Evolutionary conservation across 1,284 basidiomycete genomes (phyloP).

Genomic region (Inonotus hispidus): DNA sequence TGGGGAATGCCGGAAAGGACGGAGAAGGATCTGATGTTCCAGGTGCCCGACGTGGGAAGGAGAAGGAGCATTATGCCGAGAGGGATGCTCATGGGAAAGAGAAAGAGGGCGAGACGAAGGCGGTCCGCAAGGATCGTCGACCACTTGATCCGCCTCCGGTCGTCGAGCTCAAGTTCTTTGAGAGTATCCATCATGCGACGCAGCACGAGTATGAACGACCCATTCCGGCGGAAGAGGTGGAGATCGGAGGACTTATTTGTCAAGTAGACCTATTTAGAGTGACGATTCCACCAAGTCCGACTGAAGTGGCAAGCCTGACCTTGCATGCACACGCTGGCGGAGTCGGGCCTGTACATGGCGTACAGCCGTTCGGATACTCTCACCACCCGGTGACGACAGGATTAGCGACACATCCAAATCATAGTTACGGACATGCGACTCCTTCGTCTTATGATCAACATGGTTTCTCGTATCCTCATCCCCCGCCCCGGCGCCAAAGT

Average conservation of each 20-base stretch:
- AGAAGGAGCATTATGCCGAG: background rate
- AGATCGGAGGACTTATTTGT: slow-evolving; percentile 26
- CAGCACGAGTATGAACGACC: slow-evolving; percentile 38
- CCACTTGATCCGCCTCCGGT: slow-evolving; percentile 62
- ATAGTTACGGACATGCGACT: background rate
- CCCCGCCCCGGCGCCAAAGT: background rate
- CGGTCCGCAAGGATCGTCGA: slow-evolving; percentile 38
- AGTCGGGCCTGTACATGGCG: background rate
- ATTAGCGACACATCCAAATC: background rate
- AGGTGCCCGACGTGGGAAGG: background rate
- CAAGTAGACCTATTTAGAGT: slow-evolving; percentile 26
- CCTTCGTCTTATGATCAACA: background rate
- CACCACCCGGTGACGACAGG: background rate
- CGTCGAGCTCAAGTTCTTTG: slow-evolving; percentile 46
- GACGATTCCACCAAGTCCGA: slow-evolving; percentile 15
- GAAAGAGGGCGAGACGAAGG: background rate
- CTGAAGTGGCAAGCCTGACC: slow-evolving; percentile 10
- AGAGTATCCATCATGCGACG: slow-evolving; percentile 38
- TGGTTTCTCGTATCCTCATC: background rate
- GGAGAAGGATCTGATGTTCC: background rate
- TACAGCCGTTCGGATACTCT: background rate
- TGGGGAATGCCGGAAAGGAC: background rate
- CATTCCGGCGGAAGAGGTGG: slow-evolving; percentile 39
- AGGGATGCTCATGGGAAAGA: slow-evolving; percentile 2
- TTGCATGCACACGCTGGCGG: background rate